Conservation (phyloP, 2,329 filamentous ascomycete genomes). For the Simplicillium sp. region DNA sequence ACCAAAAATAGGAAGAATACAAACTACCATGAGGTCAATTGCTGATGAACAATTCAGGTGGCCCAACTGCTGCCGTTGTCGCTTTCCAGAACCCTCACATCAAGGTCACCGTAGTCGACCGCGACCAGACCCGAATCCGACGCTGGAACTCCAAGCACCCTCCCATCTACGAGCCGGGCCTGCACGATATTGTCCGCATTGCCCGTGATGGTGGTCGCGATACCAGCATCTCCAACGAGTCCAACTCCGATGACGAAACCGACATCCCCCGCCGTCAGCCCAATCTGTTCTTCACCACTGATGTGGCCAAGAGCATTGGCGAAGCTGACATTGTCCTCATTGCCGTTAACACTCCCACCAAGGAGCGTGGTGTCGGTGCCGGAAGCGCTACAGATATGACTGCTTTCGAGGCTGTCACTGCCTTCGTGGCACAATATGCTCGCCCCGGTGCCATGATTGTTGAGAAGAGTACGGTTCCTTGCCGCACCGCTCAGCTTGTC, state of each 20-base stretch:
- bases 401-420: conserved; percentile 60
- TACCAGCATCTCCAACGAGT: conserved; percentile 28
- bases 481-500: conserved; percentile 61
- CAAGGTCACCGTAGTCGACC: conserved; percentile 66
- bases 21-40: too few species aligned
- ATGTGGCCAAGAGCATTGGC: conserved; percentile 50
- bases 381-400: conserved; percentile 65
- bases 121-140: conserved; percentile 53
- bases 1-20: too few species aligned
- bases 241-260: conserved; percentile 20
- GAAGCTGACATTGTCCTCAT: conserved; percentile 68
- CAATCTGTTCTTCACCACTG: conserved; percentile 67
- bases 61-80: conserved; percentile 66
- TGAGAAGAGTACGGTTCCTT: conserved; percentile 75
- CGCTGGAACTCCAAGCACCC: conserved; percentile 66
- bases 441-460: conserved; percentile 63
- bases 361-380: conserved; percentile 58
- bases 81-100: conserved; percentile 65
- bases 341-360: conserved; percentile 73
- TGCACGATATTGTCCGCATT: conserved; percentile 57
- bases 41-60: conserved; percentile 34
- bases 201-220: conserved; percentile 48
- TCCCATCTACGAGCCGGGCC: conserved; percentile 67
- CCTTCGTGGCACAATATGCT: conserved; percentile 57
- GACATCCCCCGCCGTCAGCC: conserved; percentile 35